phyloP scores from a whole-genome alignment of 345 rosid species.

The Eucalyptus regnans region DNA sequence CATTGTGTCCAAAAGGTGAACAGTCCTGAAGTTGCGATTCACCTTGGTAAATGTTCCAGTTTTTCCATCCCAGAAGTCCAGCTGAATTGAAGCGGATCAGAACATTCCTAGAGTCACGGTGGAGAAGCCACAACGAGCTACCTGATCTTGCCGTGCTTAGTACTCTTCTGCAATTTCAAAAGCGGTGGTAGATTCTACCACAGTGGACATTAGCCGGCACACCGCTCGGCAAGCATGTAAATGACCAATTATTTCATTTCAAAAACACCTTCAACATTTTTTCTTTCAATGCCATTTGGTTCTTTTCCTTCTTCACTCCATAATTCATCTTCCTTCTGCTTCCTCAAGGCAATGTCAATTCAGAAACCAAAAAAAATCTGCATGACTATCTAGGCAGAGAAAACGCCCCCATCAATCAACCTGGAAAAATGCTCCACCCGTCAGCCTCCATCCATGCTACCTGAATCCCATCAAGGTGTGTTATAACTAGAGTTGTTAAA shows the following conservation, averaged over 20 bases:
- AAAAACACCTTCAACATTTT: neutral
- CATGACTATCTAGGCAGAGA: neutral
- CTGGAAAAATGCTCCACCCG: conserved; percentile 38
- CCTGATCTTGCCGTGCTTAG: neutral
- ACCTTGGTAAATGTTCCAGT: neutral
- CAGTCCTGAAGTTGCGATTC: neutral
- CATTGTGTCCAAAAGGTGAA: neutral
- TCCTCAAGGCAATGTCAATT: neutral
- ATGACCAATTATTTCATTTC: neutral
- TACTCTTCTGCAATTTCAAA: neutral
- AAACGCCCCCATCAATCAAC: neutral
- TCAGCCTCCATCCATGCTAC: conserved; percentile 20
- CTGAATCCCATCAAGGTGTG: conserved; percentile 40
- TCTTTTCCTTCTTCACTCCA: neutral
- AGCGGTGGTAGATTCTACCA: neutral
- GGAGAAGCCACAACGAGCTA: neutral
- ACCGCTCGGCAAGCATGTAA: neutral
- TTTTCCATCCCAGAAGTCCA: neutral
- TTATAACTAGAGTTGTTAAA: neutral
- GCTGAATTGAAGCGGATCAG: neutral
- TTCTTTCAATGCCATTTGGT: neutral
- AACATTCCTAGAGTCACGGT: neutral
- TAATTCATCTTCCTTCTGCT: neutral
- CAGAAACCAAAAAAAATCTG: neutral
- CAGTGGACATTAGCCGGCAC: neutral